Evolutionary conservation across 352 stramenopile species (phyloP), one percentile per base, ranked within the genome.

Genomic region (Halophytophthora polymorphica): DNA sequence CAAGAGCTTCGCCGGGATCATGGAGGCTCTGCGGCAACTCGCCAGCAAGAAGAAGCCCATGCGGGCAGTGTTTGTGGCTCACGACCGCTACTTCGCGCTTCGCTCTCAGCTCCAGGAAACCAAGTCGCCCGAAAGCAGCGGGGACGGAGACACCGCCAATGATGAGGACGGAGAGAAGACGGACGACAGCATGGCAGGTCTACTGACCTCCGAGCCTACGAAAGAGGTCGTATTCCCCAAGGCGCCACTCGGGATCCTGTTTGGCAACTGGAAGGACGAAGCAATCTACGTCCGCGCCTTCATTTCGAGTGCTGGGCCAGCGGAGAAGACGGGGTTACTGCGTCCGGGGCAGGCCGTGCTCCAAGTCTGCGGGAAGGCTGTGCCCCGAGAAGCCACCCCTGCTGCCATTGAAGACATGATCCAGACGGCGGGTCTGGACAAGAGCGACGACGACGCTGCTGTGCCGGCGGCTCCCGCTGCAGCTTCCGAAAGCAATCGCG

Each of bases 191-290:
- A 44, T 50, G 12, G 53, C 40, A 2, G 52, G 61, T 15, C 63
- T 65, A 2, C 40, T 72, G 11, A 42, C 55, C 15, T 53, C 39
- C 10, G 53, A 60, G 22, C 40, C 46, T 40, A 64, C 54, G 22
- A 86, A 77, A 19, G 81, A 83, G 37, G 61, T 94, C 15, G 50
- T 73, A 37, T 92, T 94, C 21, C 69, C 73, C 3, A 80, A 79
- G 18, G 45, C 73, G 5, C 83, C 83, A 21, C 55, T 94, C 0
- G 83, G 83, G 5, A 89, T 94, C 25, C 57, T 90, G 36, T 94
- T 94, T 66, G 81, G 83, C 21, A 92, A 89, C 50, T 79, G 80
- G 71, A 76, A 87, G 19, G 83, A 94, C 38, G 71, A 90, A 57
- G 81, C 75, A 5, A 80, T 77, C 40, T 92, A 80, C 49, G 71